phyloP scores from a whole-genome alignment of 495 filamentous ascomycete genomes.

The Talaromyces wortmannii region DNA sequence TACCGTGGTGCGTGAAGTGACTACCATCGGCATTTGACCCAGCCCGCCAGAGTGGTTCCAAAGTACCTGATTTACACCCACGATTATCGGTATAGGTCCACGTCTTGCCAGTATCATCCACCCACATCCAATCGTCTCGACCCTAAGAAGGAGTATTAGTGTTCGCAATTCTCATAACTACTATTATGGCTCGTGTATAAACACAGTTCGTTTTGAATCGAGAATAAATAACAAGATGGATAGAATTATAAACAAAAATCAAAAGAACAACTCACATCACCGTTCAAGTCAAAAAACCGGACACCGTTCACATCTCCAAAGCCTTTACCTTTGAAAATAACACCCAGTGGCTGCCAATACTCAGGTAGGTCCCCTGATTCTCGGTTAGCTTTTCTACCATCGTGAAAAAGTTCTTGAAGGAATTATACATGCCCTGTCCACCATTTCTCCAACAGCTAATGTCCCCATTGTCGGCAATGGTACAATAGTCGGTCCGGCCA shows the following conservation, averaged over 20 bases:
- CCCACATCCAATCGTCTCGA: slow-evolving; percentile 21
- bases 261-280: neutral
- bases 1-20: neutral
- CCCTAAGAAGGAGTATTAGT: neutral
- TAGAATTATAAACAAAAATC: too few relatives aligned
- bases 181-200: neutral
- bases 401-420: slow-evolving; percentile 8
- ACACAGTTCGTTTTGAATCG: too few relatives aligned
- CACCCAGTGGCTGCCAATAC: slow-evolving; percentile 17
- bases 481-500: slow-evolving; percentile 14
- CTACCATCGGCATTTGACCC: neutral
- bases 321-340: slow-evolving; percentile 11
- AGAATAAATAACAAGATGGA: too few relatives aligned
- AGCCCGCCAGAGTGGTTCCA: neutral
- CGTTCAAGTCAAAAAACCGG: neutral
- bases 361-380: neutral
- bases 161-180: neutral
- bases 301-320: neutral
- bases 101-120: slow-evolving; percentile 13
- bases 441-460: neutral
- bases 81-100: slow-evolving; percentile 18
- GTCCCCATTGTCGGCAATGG: slow-evolving; percentile 4
- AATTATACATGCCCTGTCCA: slow-evolving; percentile 6
- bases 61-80: slow-evolving; percentile 7
- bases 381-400: neutral